Evolutionary conservation across 345 rosid species (phyloP).

Genomic region (Hypericum androsaemum): DNA sequence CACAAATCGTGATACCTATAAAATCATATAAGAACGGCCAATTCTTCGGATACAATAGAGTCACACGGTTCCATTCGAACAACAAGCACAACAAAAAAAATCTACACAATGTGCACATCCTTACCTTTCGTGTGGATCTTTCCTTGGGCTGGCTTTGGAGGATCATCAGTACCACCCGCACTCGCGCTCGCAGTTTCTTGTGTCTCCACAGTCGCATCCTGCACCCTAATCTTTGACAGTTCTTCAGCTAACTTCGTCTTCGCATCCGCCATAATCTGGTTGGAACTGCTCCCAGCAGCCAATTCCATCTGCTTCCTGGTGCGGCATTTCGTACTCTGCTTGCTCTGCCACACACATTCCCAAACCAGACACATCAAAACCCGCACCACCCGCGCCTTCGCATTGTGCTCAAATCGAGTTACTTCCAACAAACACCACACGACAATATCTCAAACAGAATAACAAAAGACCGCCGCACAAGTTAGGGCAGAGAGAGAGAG

Average conservation of each 20-base stretch:
- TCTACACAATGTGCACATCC: too few relatives aligned
- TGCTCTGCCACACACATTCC: constrained; percentile 26
- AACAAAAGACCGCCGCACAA: constrained; percentile 5
- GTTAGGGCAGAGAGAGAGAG: too few relatives aligned
- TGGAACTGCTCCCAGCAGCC: constrained; percentile 24
- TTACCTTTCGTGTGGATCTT: too few relatives aligned
- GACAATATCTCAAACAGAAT: constrained; percentile 6
- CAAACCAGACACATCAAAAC: constrained; percentile 15
- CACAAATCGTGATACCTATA: too few relatives aligned
- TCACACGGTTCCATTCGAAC: too few relatives aligned
- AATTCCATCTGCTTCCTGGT: constrained; percentile 24
- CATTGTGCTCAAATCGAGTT: constrained; percentile 2
- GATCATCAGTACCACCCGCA: too few relatives aligned
- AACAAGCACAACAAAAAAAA: too few relatives aligned
- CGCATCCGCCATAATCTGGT: constrained; percentile 19
- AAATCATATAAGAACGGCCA: too few relatives aligned
- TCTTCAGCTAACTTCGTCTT: constrained; percentile 60
- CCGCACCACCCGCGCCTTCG: constrained; percentile 2
- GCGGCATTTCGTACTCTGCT: constrained; percentile 26
- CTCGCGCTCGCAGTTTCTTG: constrained; percentile 5
- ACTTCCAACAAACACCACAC: too few relatives aligned
- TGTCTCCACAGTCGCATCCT: constrained; percentile 16
- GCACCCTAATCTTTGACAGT: constrained; percentile 65
- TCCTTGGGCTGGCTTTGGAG: too few relatives aligned
- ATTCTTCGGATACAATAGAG: too few relatives aligned